Conservation (phyloP, 1,284 basidiomycete genomes). For the Tylopilus orsonianus region DNA sequence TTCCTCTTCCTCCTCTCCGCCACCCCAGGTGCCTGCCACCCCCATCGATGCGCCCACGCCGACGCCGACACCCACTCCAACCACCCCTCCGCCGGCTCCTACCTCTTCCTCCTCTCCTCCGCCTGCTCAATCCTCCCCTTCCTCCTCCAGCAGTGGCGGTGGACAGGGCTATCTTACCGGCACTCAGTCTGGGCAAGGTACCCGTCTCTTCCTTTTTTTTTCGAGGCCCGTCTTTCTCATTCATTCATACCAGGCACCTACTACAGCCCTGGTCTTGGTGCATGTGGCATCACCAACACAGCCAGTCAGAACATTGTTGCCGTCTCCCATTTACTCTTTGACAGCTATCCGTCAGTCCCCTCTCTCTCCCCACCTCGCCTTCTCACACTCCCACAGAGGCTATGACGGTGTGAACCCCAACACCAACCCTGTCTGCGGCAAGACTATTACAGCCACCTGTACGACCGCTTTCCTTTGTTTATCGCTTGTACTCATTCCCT, state of each 20-base stretch:
- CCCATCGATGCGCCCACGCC: slow-evolving; percentile 18
- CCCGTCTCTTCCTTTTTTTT: slow-evolving; percentile 3
- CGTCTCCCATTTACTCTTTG: slow-evolving; percentile 57
- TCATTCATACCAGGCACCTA: slow-evolving; percentile 44
- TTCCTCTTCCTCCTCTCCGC: background rate
- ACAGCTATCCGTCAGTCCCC: slow-evolving; percentile 57
- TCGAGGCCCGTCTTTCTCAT: background rate
- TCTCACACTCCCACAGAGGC: slow-evolving; percentile 37
- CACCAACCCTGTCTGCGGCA: slow-evolving; percentile 60
- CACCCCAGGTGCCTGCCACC: background rate
- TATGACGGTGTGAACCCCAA: slow-evolving; percentile 58
- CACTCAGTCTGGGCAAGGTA: slow-evolving; percentile 53
- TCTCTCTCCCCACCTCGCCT: background rate
- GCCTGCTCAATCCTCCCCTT: slow-evolving; percentile 17
- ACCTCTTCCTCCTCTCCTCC: slow-evolving; percentile 14
- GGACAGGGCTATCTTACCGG: slow-evolving; percentile 41
- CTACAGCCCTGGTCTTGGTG: slow-evolving; percentile 62
- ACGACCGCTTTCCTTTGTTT: background rate
- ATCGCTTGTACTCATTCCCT: slow-evolving; percentile 1
- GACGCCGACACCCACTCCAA: slow-evolving; percentile 15
- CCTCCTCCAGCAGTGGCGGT: slow-evolving; percentile 10
- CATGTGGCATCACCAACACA: slow-evolving; percentile 66
- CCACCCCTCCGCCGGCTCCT: slow-evolving; percentile 13
- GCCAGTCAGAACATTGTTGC: slow-evolving; percentile 56
- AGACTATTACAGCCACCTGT: slow-evolving; percentile 47